These are phyloP conservation scores for Lachancea meyersii DNA, from an alignment of 805 yeast species.

Conservation along the genomic window DNA sequence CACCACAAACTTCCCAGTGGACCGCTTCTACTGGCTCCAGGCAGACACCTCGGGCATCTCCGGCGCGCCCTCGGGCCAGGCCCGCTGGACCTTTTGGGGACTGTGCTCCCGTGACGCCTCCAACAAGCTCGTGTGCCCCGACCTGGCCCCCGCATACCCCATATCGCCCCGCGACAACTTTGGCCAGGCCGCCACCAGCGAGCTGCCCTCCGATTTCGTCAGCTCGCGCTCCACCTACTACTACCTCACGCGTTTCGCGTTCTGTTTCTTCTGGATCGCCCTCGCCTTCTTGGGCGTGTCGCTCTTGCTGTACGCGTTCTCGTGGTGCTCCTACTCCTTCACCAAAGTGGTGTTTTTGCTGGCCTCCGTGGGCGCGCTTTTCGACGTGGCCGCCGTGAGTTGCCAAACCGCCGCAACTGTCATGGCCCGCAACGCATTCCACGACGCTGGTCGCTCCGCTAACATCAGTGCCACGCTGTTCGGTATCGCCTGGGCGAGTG, in stretches of 20 bases:
- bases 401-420: conserved; percentile 72
- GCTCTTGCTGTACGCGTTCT: conserved; percentile 47
- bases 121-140: conserved; percentile 33
- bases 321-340: conserved; percentile 50
- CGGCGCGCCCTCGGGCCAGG: conserved; percentile 38
- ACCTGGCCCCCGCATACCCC: conserved; percentile 61
- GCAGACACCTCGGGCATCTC: conserved; percentile 57
- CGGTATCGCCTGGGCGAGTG: conserved; percentile 69
- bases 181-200: conserved; percentile 42
- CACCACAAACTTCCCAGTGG: conserved; percentile 50
- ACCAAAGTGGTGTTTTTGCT: conserved; percentile 50
- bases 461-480: conserved; percentile 51
- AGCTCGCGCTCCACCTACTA: conserved; percentile 50
- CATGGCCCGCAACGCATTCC: conserved; percentile 68
- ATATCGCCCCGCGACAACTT: conserved; percentile 72
- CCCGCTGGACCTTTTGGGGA: conserved; percentile 88
- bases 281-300: conserved; percentile 59
- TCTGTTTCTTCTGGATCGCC: conserved; percentile 55
- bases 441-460: conserved; percentile 38
- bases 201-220: conserved; percentile 45
- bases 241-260: conserved; percentile 61
- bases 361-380: conserved; percentile 45
- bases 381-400: conserved; percentile 57
- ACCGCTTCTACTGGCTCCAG: conserved; percentile 62
- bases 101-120: conserved; percentile 38